These are phyloP conservation scores for Ceratocystis variospora DNA, from an alignment of 2,329 filamentous ascomycete genomes.

Conservation along the genomic window DNA sequence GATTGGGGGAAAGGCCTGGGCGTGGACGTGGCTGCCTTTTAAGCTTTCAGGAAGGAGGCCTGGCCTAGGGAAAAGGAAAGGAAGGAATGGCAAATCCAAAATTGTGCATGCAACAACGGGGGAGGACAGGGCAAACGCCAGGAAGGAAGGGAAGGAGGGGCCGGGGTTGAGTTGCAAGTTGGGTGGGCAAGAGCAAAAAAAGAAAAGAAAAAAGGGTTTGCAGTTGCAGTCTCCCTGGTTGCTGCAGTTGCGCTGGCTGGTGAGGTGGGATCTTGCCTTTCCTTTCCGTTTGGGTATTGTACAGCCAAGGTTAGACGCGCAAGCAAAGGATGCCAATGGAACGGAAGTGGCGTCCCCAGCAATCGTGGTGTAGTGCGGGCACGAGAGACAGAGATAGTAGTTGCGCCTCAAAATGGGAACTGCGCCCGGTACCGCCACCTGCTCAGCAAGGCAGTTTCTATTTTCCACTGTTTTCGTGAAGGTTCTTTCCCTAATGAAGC, in stretches of 20 bases:
- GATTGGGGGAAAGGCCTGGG: not conserved
- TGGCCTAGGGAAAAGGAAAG: not conserved
- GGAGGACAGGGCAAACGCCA: not conserved
- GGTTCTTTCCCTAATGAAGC: not conserved
- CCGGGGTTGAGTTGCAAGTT: not conserved
- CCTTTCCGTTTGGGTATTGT: not conserved
- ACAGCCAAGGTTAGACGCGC: not conserved
- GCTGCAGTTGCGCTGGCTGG: not conserved
- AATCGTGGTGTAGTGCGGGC: not conserved
- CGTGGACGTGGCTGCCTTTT: constrained; percentile 3
- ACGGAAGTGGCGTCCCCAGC: not conserved
- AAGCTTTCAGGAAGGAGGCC: not conserved
- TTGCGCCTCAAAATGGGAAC: not conserved
- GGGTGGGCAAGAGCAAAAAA: not conserved
- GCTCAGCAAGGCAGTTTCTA: not conserved
- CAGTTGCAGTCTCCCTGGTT: not conserved
- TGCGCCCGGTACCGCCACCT: not conserved
- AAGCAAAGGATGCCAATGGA: not conserved
- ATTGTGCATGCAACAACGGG: not conserved
- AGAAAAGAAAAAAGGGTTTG: not conserved
- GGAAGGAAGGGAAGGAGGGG: not conserved
- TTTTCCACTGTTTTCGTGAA: not conserved
- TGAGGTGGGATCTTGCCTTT: no score
- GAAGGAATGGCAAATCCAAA: not conserved
- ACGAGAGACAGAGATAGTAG: not conserved